Conservation (phyloP, 768 basidiomycete species). For the Psilocybe sp. region DNA sequence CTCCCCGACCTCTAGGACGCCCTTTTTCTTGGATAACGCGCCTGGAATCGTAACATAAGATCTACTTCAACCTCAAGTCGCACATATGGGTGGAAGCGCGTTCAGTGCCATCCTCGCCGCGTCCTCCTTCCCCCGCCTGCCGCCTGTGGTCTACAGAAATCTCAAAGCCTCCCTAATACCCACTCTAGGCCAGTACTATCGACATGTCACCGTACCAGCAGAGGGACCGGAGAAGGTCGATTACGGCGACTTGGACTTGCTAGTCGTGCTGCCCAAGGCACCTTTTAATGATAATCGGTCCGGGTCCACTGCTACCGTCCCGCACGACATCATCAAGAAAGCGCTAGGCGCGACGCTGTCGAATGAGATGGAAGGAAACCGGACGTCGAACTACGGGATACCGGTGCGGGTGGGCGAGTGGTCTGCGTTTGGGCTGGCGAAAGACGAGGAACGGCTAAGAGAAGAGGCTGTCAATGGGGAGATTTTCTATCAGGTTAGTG, state of each 20-base stretch:
- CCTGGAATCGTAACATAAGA: too few relatives aligned
- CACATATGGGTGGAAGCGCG: constrained; percentile 67
- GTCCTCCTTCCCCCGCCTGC: constrained; percentile 58
- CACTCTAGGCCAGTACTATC: constrained; percentile 44
- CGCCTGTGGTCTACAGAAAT: constrained; percentile 47
- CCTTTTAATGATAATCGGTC: not conserved
- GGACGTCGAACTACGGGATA: constrained; percentile 66
- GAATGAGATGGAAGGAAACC: constrained; percentile 46
- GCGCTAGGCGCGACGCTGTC: constrained; percentile 47
- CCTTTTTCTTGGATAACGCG: too few relatives aligned
- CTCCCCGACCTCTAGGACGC: not conserved
- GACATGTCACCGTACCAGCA: constrained; percentile 48
- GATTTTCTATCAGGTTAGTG: constrained; percentile 41
- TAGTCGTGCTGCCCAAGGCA: constrained; percentile 47
- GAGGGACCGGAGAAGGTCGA: constrained; percentile 67
- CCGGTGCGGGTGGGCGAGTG: constrained; percentile 38
- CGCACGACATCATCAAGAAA: constrained; percentile 33
- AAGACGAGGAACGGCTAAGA: constrained; percentile 26
- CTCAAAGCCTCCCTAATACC: constrained; percentile 46
- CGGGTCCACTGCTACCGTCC: constrained; percentile 9
- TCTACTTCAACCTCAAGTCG: not conserved
- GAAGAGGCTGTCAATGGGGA: constrained; percentile 21
- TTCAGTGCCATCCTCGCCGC: constrained; percentile 45
- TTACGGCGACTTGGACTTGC: constrained; percentile 70
- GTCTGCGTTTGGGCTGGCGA: constrained; percentile 24